Percentiles rank a stretch among this genome's conserved stretches.
Conservation (phyloP, 108 stramenopile species). For the Seminavis robusta region DNA sequence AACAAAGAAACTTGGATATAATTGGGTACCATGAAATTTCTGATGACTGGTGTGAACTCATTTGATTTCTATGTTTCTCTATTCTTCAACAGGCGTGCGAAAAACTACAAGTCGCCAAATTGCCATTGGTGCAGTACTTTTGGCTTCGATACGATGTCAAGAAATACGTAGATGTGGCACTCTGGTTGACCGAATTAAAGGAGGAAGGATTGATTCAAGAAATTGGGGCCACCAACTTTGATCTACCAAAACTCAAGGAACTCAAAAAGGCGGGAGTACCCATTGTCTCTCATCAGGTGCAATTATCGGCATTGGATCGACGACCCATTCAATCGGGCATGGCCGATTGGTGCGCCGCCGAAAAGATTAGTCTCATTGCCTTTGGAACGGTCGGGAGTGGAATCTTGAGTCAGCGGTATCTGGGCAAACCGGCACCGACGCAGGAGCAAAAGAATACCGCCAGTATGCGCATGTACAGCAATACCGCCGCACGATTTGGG, state of each 20-base stretch:
- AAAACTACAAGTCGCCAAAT: conserved; percentile 31
- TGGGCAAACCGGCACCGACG: conserved; percentile 27
- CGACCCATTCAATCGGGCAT: conserved; percentile 46
- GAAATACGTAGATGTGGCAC: conserved; percentile 41
- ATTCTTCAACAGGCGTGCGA: conserved; percentile 35
- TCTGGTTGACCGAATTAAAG: conserved; percentile 43
- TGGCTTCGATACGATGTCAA: conserved; percentile 42
- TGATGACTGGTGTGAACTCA: too few species aligned
- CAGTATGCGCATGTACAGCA: conserved; percentile 49
- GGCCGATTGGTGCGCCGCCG: conserved; percentile 44
- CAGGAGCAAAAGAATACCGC: conserved; percentile 24
- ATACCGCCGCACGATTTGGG: conserved; percentile 42
- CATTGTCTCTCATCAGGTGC: conserved; percentile 48
- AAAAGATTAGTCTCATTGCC: conserved; percentile 39
- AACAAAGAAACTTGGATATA: too few species aligned
- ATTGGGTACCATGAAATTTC: too few species aligned
- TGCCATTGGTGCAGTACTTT: conserved; percentile 47
- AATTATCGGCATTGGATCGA: conserved; percentile 45
- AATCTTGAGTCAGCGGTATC: conserved; percentile 36
- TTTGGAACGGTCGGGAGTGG: conserved; percentile 57
- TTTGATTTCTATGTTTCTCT: neutral
- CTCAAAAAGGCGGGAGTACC: conserved; percentile 44
- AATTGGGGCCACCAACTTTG: conserved; percentile 59
- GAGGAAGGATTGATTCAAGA: conserved; percentile 56
- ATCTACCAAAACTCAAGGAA: conserved; percentile 40